Evolutionary conservation across 345 rosid species (phyloP).

Genomic region (Brassica cretica): DNA sequence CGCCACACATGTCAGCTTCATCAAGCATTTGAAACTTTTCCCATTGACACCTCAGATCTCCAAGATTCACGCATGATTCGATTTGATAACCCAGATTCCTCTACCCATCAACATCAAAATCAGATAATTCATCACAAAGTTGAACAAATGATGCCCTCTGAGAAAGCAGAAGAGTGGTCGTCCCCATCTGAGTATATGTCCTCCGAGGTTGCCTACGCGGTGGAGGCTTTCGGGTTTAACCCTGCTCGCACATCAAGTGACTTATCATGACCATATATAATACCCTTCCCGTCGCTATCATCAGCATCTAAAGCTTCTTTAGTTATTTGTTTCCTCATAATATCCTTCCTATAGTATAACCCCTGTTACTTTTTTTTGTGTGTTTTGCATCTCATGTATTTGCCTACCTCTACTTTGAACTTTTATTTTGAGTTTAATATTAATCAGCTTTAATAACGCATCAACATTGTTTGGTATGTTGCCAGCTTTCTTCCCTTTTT

Average conservation of each 20-base stretch:
- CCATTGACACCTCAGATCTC: slow-evolving; percentile 12
- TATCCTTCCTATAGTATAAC: background rate
- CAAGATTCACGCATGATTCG: slow-evolving; percentile 38
- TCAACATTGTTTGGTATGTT: slow-evolving; percentile 4
- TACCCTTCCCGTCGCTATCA: background rate
- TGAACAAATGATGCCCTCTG: slow-evolving; percentile 11
- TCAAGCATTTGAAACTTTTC: slow-evolving; percentile 22
- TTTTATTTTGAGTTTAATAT: slow-evolving; percentile 17
- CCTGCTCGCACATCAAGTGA: slow-evolving; percentile 34
- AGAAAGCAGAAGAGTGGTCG: slow-evolving; percentile 16
- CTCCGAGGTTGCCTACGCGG: slow-evolving; percentile 32
- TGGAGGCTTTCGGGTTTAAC: slow-evolving; percentile 35
- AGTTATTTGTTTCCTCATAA: slow-evolving; percentile 10
- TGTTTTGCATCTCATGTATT: slow-evolving; percentile 16
- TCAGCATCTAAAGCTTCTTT: slow-evolving; percentile 14
- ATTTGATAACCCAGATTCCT: slow-evolving; percentile 27
- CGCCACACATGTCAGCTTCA: slow-evolving; percentile 50
- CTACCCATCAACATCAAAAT: slow-evolving; percentile 2
- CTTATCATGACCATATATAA: slow-evolving; percentile 29
- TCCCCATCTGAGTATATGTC: slow-evolving; percentile 30
- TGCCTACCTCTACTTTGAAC: slow-evolving; percentile 9
- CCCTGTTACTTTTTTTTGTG: background rate
- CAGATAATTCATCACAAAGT: slow-evolving; percentile 1
- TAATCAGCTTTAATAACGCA: slow-evolving; percentile 1
- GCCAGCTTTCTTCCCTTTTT: background rate